These are phyloP conservation scores for Davidsoniella neocaledoniae DNA, from an alignment of 2,329 filamentous ascomycete species.

Conservation along the genomic window DNA sequence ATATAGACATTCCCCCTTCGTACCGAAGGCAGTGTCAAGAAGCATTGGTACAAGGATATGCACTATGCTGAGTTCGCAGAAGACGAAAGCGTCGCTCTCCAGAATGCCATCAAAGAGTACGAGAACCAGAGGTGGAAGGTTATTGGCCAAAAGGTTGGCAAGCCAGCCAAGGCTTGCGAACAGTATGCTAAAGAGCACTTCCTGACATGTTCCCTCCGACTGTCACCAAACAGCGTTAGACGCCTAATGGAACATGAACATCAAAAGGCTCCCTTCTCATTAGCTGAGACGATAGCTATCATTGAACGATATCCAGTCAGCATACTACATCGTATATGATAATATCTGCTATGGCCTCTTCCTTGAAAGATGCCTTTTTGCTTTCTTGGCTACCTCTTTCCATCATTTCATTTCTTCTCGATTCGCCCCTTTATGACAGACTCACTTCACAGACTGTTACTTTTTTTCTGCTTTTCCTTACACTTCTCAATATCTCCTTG, in stretches of 20 bases:
- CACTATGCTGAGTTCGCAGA: slow-evolving; percentile 97
- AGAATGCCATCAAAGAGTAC: slow-evolving; percentile 95
- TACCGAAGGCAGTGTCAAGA: slow-evolving; percentile 96
- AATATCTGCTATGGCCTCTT: no score
- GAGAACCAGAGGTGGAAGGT: slow-evolving; percentile 98
- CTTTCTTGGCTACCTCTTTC: no score
- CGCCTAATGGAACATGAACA: neutral
- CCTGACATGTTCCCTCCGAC: slow-evolving; percentile 21
- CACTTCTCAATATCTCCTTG: no score
- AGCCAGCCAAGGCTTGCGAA: slow-evolving; percentile 70
- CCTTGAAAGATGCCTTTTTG: no score
- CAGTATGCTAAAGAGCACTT: slow-evolving; percentile 97
- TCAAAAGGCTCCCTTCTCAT: neutral
- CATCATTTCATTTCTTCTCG: no score
- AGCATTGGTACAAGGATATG: slow-evolving; percentile 99
- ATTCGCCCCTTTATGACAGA: no score
- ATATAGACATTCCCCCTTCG: slow-evolving; percentile 70
- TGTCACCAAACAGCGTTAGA: slow-evolving; percentile 10
- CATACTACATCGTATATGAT: no score
- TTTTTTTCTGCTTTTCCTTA: no score
- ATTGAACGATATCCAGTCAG: neutral
- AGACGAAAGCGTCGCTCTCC: slow-evolving; percentile 72
- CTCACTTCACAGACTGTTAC: no score
- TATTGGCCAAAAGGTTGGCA: slow-evolving; percentile 91
- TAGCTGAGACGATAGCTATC: neutral